Percentiles rank a stretch among this genome's conserved stretches.
These are phyloP conservation scores for Mortierella hygrophila DNA, from an alignment of 192 early-diverging fungal genomes.

Conservation along the genomic window DNA sequence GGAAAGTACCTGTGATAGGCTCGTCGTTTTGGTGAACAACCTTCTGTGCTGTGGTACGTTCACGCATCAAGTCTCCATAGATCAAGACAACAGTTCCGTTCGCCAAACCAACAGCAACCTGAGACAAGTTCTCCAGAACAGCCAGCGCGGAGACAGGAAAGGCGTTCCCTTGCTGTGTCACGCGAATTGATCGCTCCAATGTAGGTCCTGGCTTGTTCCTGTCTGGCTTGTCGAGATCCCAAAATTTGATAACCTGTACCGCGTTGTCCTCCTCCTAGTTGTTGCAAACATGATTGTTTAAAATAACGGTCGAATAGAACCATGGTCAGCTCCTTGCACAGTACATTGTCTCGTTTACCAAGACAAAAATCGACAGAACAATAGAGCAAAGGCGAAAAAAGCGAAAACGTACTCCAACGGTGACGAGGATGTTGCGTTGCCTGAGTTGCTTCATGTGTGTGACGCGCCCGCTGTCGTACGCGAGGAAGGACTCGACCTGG, in stretches of 20 bases:
- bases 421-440: constrained; percentile 83
- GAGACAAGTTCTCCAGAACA: constrained; percentile 81
- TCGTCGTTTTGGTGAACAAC: constrained; percentile 88
- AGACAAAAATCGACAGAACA: neutral
- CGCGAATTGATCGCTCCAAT: constrained; percentile 72
- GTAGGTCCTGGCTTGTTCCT: constrained; percentile 64
- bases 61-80: constrained; percentile 84
- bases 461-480: constrained; percentile 72
- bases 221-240: constrained; percentile 82
- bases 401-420: constrained; percentile 74
- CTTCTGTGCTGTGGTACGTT: constrained; percentile 82
- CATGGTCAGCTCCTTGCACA: neutral
- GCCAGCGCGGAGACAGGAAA: constrained; percentile 83
- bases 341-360: neutral
- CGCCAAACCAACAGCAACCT: constrained; percentile 92
- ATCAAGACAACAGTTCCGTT: constrained; percentile 91
- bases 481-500: constrained; percentile 74
- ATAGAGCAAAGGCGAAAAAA: neutral
- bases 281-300: neutral
- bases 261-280: constrained; percentile 64
- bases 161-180: constrained; percentile 73
- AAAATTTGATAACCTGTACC: constrained; percentile 78
- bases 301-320: neutral
- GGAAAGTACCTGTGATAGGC: constrained; percentile 80
- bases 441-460: constrained; percentile 88